Conservation (phyloP, 257 asterid species). For the Fraxinus quadrangulata region DNA sequence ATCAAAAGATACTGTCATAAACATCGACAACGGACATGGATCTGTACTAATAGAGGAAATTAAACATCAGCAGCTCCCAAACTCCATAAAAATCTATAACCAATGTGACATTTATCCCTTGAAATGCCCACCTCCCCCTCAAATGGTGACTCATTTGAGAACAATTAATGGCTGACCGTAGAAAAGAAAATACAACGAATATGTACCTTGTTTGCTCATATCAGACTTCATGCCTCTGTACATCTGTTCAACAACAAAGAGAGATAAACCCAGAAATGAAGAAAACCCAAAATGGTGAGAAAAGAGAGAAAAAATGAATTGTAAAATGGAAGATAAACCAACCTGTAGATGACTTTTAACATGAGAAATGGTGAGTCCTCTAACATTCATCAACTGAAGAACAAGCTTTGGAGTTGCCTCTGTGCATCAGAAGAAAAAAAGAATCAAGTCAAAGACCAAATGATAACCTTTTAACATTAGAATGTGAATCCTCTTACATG, state of each 20-base stretch:
- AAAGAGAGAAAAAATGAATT: neutral
- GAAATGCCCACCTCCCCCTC: no score
- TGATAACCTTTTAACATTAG: neutral
- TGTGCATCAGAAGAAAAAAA: slow-evolving; percentile 16
- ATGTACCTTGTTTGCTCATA: slow-evolving; percentile 50
- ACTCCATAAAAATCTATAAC: neutral
- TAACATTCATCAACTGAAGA: slow-evolving; percentile 78
- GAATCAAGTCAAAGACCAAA: neutral
- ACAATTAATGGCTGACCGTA: no score
- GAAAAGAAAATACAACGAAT: neutral
- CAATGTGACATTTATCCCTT: no score
- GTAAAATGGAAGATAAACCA: neutral
- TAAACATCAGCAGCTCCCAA: neutral
- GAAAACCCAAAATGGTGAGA: neutral
- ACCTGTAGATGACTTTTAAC: slow-evolving; percentile 96
- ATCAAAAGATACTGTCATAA: neutral
- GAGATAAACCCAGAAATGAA: neutral
- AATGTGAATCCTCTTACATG: no score
- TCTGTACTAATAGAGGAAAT: neutral
- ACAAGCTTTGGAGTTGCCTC: slow-evolving; percentile 91
- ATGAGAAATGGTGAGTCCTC: slow-evolving; percentile 89
- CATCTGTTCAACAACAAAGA: slow-evolving; percentile 48
- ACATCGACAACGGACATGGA: neutral
- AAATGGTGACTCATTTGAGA: no score
- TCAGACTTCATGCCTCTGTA: slow-evolving; percentile 81